phyloP scores from a whole-genome alignment of 1,284 basidiomycete genomes.

The Cryptococcus sp. region DNA sequence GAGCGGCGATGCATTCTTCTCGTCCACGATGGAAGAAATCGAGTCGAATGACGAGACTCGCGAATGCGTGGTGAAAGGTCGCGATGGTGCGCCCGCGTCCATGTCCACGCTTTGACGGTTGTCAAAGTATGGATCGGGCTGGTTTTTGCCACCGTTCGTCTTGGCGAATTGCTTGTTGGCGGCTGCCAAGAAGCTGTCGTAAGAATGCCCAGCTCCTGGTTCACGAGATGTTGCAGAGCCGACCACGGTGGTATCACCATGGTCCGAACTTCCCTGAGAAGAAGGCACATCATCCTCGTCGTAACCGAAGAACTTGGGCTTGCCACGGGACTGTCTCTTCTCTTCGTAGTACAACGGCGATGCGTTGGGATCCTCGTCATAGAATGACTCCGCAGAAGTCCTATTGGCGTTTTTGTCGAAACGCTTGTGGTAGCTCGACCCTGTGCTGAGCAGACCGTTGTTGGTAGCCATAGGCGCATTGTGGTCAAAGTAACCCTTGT shows the following conservation, averaged over 20 bases:
- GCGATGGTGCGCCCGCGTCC: conserved; percentile 57
- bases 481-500: conserved; percentile 32
- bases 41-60: conserved; percentile 80
- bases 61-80: conserved; percentile 78
- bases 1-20: conserved; percentile 80
- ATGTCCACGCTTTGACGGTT: conserved; percentile 39
- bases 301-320: conserved; percentile 59
- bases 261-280: conserved; percentile 53
- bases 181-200: conserved; percentile 75
- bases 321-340: conserved; percentile 30
- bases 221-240: conserved; percentile 39
- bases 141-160: conserved; percentile 68
- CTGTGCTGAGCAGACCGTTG: conserved; percentile 32
- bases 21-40: conserved; percentile 83
- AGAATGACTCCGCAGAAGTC: conserved; percentile 52
- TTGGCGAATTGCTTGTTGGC: conserved; percentile 79
- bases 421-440: conserved; percentile 47
- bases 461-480: conserved; percentile 31
- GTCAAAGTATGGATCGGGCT: conserved; percentile 76
- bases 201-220: conserved; percentile 56
- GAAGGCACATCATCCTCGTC: conserved; percentile 60
- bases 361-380: conserved; percentile 52
- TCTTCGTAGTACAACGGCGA: conserved; percentile 44
- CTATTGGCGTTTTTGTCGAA: conserved; percentile 45
- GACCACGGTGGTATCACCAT: conserved; percentile 43